Percentiles rank a stretch among this genome's conserved stretches.
These are phyloP conservation scores for Capronia americana DNA, from an alignment of 2,329 filamentous ascomycete genomes.

Conservation along the genomic window DNA sequence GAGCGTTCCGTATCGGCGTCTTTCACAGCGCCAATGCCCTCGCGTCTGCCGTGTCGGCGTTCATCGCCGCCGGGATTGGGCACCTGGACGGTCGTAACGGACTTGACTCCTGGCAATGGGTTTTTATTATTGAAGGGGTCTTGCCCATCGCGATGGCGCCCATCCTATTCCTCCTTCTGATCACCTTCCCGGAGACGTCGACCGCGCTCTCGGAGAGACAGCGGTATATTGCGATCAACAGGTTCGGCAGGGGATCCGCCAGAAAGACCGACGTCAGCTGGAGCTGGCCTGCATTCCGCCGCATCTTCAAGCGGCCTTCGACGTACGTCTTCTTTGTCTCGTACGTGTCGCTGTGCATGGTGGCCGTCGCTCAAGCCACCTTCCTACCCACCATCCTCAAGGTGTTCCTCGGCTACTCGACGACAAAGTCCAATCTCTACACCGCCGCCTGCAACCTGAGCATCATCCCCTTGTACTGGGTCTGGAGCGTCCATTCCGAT, in stretches of 20 bases:
- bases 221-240: conserved; percentile 38
- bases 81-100: conserved; percentile 36
- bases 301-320: conserved; percentile 38
- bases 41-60: conserved; percentile 37
- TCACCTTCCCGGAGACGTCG: conserved; percentile 39
- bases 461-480: conserved; percentile 33
- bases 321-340: conserved; percentile 39
- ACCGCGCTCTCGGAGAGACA: conserved; percentile 36
- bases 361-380: conserved; percentile 38
- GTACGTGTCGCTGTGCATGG: conserved; percentile 37
- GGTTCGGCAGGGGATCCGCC: conserved; percentile 36
- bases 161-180: conserved; percentile 35
- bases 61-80: conserved; percentile 32
- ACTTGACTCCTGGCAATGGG: conserved; percentile 36
- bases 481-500: conserved; percentile 38
- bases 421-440: conserved; percentile 38
- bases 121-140: conserved; percentile 37
- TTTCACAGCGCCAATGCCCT: conserved; percentile 39
- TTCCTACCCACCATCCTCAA: conserved; percentile 39
- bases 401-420: conserved; percentile 36
- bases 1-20: conserved; percentile 39
- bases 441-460: conserved; percentile 38
- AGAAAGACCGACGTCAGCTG: conserved; percentile 36
- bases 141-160: conserved; percentile 28
- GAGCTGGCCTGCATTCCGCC: conserved; percentile 35